phyloP scores from a whole-genome alignment of 2,329 filamentous ascomycete species.

The Pseudogymnoascus sp. region DNA sequence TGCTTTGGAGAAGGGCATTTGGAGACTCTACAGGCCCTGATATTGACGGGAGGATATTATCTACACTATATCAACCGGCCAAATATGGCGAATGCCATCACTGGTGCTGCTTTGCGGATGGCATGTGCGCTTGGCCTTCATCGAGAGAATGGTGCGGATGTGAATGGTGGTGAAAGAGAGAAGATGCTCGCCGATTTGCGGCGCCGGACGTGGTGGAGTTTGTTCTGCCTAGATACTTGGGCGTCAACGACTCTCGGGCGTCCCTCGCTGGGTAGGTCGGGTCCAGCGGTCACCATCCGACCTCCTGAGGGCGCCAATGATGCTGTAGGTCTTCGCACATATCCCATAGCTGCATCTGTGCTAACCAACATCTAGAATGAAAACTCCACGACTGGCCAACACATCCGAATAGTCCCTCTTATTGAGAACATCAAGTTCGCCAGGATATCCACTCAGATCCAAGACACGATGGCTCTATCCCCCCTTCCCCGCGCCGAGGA shows the following conservation, averaged over 20 bases:
- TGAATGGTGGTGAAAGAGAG: conserved; percentile 9
- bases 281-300: conserved; percentile 58
- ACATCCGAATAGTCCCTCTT: conserved; percentile 60
- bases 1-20: conserved; percentile 62
- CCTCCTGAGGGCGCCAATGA: conserved; percentile 40
- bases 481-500: conserved; percentile 61
- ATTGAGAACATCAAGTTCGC: conserved; percentile 74
- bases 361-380: conserved; percentile 17
- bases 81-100: conserved; percentile 66
- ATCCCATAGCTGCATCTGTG: background rate
- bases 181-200: conserved; percentile 48
- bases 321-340: conserved; percentile 18
- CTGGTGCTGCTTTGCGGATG: conserved; percentile 64
- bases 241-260: conserved; percentile 62
- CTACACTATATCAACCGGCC: conserved; percentile 71
- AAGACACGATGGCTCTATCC: conserved; percentile 64
- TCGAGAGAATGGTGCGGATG: conserved; percentile 44
- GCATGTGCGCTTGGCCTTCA: conserved; percentile 67
- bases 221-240: conserved; percentile 70
- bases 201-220: conserved; percentile 64
- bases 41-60: conserved; percentile 67
- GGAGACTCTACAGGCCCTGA: conserved; percentile 65
- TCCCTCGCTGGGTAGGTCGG: conserved; percentile 60
- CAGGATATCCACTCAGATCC: conserved; percentile 69
- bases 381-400: conserved; percentile 44